Evolutionary conservation across 208 protist species (phyloP).

Genomic region (Trypanosoma platydactyli): DNA sequence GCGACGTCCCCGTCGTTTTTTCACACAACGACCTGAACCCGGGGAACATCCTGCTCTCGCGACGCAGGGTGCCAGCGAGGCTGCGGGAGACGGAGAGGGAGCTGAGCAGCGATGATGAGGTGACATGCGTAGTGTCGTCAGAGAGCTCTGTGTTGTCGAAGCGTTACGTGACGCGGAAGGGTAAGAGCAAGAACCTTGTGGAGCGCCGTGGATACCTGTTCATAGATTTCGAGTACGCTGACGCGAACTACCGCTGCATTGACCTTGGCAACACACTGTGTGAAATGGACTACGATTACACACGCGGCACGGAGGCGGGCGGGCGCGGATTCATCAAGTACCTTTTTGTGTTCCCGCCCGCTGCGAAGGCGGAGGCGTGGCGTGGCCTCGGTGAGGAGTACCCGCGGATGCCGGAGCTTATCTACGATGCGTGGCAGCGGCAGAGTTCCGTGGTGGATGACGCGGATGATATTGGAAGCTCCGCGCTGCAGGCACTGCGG

Average conservation of each 20-base stretch:
- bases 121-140: constrained; percentile 42
- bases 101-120: constrained; percentile 46
- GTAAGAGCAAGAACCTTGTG: constrained; percentile 67
- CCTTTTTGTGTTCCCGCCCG: constrained; percentile 57
- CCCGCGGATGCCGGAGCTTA: constrained; percentile 71
- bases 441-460: constrained; percentile 7
- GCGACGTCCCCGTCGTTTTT: constrained; percentile 61
- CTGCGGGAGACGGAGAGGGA: constrained; percentile 18
- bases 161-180: constrained; percentile 67
- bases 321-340: constrained; percentile 83
- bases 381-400: constrained; percentile 55
- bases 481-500: constrained; percentile 19
- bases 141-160: constrained; percentile 52
- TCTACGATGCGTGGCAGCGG: constrained; percentile 58
- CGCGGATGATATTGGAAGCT: constrained; percentile 5
- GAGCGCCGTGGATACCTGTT: constrained; percentile 72
- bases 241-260: constrained; percentile 82
- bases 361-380: constrained; percentile 48
- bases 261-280: constrained; percentile 86
- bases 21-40: constrained; percentile 88
- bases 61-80: constrained; percentile 1
- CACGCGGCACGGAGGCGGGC: constrained; percentile 58
- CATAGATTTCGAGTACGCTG: constrained; percentile 89
- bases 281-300: constrained; percentile 88
- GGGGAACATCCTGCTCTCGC: constrained; percentile 75